Evolutionary conservation across 2,329 filamentous ascomycete genomes (phyloP).

Genomic region (Aspergillus candidus): DNA sequence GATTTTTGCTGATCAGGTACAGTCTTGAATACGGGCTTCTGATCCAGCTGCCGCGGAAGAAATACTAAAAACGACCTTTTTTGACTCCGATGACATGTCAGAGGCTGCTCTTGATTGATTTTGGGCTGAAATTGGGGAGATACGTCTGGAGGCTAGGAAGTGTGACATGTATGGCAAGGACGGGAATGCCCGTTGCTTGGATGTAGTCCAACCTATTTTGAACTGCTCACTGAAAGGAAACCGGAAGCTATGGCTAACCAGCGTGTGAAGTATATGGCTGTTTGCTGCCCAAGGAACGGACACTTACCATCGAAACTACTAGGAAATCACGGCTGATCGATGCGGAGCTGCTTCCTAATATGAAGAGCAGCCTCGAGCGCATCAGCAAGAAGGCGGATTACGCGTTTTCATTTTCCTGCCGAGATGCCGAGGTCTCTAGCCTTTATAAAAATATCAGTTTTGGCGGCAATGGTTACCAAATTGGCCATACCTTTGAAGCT

Average conservation of each 20-base stretch:
- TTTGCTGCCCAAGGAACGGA: neutral
- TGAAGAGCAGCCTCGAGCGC: neutral
- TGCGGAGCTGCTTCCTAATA: neutral
- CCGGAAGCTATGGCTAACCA: neutral
- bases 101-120: neutral
- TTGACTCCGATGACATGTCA: neutral
- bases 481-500: neutral
- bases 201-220: neutral
- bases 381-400: neutral
- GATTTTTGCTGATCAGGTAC: neutral
- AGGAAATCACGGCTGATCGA: neutral
- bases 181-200: neutral
- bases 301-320: too few relatives aligned
- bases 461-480: neutral
- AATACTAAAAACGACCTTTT: neutral
- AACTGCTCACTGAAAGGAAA: neutral
- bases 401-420: neutral
- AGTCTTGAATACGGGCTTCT: neutral
- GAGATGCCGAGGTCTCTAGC: neutral
- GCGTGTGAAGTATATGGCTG: neutral
- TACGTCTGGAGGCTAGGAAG: neutral
- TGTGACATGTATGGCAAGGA: conserved; percentile 1
- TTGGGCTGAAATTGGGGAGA: neutral
- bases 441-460: neutral
- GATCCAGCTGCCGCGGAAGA: neutral